These are phyloP conservation scores for Ascosphaera acerosa DNA, from an alignment of 2,329 filamentous ascomycete genomes.

Conservation along the genomic window DNA sequence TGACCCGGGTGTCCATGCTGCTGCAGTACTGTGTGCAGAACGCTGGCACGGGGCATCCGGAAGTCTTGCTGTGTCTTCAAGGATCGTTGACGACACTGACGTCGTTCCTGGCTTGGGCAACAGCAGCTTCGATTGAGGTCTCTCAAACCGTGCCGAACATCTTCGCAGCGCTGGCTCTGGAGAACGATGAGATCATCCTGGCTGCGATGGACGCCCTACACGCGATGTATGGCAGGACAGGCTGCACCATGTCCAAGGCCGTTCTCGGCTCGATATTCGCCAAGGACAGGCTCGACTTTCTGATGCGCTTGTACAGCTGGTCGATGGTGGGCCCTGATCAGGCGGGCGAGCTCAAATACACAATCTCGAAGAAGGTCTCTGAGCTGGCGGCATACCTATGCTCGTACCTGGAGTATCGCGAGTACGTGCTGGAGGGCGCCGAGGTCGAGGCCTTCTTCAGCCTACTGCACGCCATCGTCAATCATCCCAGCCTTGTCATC, in stretches of 20 bases:
- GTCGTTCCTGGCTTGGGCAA: conserved; percentile 65
- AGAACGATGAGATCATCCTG: conserved; percentile 48
- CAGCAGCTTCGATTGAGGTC: conserved; percentile 53
- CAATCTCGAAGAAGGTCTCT: conserved; percentile 76
- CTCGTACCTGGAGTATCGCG: conserved; percentile 59
- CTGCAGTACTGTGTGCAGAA: conserved; percentile 46
- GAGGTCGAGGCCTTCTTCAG: conserved; percentile 54
- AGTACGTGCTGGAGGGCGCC: conserved; percentile 32
- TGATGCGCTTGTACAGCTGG: conserved; percentile 55
- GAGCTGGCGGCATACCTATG: conserved; percentile 76
- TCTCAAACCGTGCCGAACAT: conserved; percentile 45
- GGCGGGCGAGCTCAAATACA: conserved; percentile 76
- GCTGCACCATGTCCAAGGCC: conserved; percentile 43
- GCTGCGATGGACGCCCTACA: conserved; percentile 64
- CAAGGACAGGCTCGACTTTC: conserved; percentile 41
- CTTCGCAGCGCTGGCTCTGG: conserved; percentile 42
- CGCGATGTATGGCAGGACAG: conserved; percentile 49
- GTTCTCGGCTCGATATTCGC: conserved; percentile 61
- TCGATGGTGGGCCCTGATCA: conserved; percentile 55
- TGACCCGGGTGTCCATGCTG: conserved; percentile 48
- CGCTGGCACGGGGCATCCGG: conserved; percentile 37
- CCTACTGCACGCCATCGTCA: conserved; percentile 53
- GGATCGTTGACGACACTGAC: conserved; percentile 55
- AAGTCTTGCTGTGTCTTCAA: conserved; percentile 43
- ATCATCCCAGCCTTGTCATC: conserved; percentile 67